Evolutionary conservation across 305 asterid species (phyloP), one percentile per base, ranked within the genome.

Genomic region (Striga hermonthica): DNA sequence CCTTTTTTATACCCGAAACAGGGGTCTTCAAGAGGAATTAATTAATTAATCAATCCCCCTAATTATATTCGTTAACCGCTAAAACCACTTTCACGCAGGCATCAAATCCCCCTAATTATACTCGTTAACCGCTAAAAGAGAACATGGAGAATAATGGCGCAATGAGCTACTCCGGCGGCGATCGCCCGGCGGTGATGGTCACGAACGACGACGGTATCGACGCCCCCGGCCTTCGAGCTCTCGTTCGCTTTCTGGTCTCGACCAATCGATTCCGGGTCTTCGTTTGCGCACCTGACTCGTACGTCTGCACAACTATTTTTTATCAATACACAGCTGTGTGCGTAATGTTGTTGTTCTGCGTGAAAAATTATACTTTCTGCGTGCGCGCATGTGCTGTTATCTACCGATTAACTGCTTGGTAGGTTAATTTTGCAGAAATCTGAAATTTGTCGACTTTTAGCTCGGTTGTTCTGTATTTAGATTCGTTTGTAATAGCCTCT

Each of bases 201-300:
- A 92, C 98, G 31, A 92, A 92, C 83, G 98, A 89, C 80, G 97
- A 89, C 72, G 98, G 97, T 37, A 84, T 92, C 9, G 91, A 82
- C 52, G 96, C 98, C 14, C 82, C 97, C 2, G 97, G 96, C 4
- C 72, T 92, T 55, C 82, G 81, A 57, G 82, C 93, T 75, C 89
- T 91, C 4, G 92, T 89, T 57, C 70, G 76, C 31, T 85, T 81
- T 43, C 93, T 89, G 38, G 86, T 87, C 75, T 68, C 89, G 62
- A 60, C 95, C 60, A 74, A 81, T 72, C 98, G 87, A 60, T 89
- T 86, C 71, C 44, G 72, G 57, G 86, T 89, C 78, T 72, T 87
- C 72, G 95, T 91, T 64, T 87, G 98, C 78, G 97, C 98, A 36
- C 98, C 97, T 59, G 94, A 88, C 67, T 81, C 90, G 95, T 90